A percentile compares a stretch with the other conserved stretches of the same genome.
phyloP scores from a whole-genome alignment of 495 filamentous ascomycete species.

The Cairneyella variabilis region DNA sequence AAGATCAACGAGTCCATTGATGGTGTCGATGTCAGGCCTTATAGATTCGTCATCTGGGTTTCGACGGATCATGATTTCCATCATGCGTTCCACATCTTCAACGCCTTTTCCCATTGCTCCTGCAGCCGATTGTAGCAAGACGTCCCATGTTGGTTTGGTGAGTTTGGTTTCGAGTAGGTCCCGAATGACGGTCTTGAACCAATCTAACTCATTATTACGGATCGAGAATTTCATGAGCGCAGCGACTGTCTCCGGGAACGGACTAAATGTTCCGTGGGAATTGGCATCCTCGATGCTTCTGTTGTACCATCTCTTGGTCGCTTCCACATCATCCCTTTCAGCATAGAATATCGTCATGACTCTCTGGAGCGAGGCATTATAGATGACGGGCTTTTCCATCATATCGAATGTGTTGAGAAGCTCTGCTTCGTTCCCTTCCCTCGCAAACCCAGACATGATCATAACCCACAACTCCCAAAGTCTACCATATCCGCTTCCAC shows the following conservation, averaged over 20 bases:
- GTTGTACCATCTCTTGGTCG: conserved; percentile 61
- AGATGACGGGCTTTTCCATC: conserved; percentile 30
- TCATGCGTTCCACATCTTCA: conserved; percentile 65
- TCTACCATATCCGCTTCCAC: background rate
- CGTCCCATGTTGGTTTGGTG: conserved; percentile 57
- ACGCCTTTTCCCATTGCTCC: conserved; percentile 61
- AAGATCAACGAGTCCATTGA: conserved; percentile 71
- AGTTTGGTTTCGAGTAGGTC: conserved; percentile 47
- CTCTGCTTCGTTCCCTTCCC: conserved; percentile 54
- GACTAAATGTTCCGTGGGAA: too few relatives aligned
- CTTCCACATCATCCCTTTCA: conserved; percentile 41
- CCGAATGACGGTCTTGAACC: conserved; percentile 60
- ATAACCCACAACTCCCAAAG: conserved; percentile 46
- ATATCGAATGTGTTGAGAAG: conserved; percentile 39
- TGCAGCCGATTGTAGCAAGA: conserved; percentile 72
- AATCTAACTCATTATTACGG: conserved; percentile 54
- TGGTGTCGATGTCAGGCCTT: conserved; percentile 61
- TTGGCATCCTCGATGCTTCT: conserved; percentile 36
- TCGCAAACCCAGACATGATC: conserved; percentile 63
- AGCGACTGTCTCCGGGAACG: conserved; percentile 38
- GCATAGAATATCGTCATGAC: conserved; percentile 52
- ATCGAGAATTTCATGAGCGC: conserved; percentile 54
- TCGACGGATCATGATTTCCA: conserved; percentile 53
- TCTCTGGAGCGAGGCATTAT: conserved; percentile 36
- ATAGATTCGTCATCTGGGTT: conserved; percentile 36